These are phyloP conservation scores for Pseudofabraea citricarpa DNA, from an alignment of 2,329 filamentous ascomycete genomes.

Conservation along the genomic window DNA sequence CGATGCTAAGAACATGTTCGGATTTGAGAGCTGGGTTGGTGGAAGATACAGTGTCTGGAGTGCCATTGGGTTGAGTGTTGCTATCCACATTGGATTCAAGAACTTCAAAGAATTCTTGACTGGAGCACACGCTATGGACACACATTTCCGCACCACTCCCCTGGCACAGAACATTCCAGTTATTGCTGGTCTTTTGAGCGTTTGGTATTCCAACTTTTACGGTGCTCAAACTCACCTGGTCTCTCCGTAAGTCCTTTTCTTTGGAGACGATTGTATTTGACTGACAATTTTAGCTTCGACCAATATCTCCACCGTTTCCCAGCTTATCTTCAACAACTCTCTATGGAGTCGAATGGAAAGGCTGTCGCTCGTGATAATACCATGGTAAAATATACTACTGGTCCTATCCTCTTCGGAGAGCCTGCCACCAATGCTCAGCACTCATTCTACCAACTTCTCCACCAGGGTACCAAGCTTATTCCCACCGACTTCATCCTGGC, in stretches of 20 bases:
- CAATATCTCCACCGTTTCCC: constrained; percentile 99
- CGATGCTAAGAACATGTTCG: constrained; percentile 99
- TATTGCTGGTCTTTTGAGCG: constrained; percentile 85
- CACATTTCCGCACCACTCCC: constrained; percentile 90
- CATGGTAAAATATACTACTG: constrained; percentile 95
- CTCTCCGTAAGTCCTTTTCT: constrained; percentile 65
- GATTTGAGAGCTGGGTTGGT: constrained; percentile 97
- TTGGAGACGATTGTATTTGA: constrained; percentile 6
- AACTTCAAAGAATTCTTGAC: constrained; percentile 96
- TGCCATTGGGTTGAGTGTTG: constrained; percentile 91
- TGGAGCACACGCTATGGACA: constrained; percentile 96
- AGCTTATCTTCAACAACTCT: constrained; percentile 96
- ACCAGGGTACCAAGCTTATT: constrained; percentile 98
- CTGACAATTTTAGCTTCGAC: constrained; percentile 75
- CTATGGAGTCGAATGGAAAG: constrained; percentile 99
- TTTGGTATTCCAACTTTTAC: constrained; percentile 99
- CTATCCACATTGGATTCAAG: constrained; percentile 91
- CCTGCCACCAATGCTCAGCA: constrained; percentile 98
- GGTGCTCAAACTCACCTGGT: constrained; percentile 97
- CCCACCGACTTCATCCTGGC: constrained; percentile 97
- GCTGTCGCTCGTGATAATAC: constrained; percentile 85
- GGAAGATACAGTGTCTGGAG: constrained; percentile 99
- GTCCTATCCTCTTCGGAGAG: constrained; percentile 93
- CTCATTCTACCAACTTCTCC: constrained; percentile 99
- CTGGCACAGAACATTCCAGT: constrained; percentile 93